Evolutionary conservation across 148 eudicot species (phyloP), one percentile per base, ranked within the genome.

Genomic region (Silene conica): DNA sequence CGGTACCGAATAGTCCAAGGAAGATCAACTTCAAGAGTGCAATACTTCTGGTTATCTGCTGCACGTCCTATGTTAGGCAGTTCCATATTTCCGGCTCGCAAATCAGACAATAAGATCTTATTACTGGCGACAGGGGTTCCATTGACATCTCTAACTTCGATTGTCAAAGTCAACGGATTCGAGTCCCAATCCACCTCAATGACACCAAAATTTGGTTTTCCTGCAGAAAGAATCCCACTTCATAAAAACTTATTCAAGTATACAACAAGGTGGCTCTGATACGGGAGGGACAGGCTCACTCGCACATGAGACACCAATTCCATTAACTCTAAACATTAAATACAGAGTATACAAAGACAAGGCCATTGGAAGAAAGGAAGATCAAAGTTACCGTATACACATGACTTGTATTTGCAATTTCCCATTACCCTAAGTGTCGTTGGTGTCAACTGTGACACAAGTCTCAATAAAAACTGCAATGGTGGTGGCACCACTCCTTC

Each of bases 121-220:
- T 82, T 77, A 62, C 85, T 77, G 55, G 52, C 75, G 23, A 83
- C 90, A 15, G 88, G 81, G 45, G 74, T 74, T 61, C 87, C 90
- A 79, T 74, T 85, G 74, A 52, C 76, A 79, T 85, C 93, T 66
- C 86, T 83, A 38, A 87, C 82, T 82, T 89, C 87, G 46, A 87
- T 61, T 79, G 78, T 89, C 79, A 85, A 58, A 62, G 54, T 82
- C 73, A 78, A 70, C 6, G 93, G 93, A 73, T 68, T 63, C 45
- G 83, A 76, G 59, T 82, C 80, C 93, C 90, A 89, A 58, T 89
- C 77, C 69, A 89, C 78, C 86, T 87, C 87, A 76, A 89, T 83
- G 52, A 79, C 86, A 76, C 93, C 93, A 74, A 85, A 89, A 74
- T 89, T 89, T 20, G 86, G 87, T 79, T 82, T 73, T 56, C 93